A percentile compares a stretch with the other conserved stretches of the same genome.
These are phyloP conservation scores for Dendryphion nanum DNA, from an alignment of 2,329 filamentous ascomycete genomes.

Conservation along the genomic window DNA sequence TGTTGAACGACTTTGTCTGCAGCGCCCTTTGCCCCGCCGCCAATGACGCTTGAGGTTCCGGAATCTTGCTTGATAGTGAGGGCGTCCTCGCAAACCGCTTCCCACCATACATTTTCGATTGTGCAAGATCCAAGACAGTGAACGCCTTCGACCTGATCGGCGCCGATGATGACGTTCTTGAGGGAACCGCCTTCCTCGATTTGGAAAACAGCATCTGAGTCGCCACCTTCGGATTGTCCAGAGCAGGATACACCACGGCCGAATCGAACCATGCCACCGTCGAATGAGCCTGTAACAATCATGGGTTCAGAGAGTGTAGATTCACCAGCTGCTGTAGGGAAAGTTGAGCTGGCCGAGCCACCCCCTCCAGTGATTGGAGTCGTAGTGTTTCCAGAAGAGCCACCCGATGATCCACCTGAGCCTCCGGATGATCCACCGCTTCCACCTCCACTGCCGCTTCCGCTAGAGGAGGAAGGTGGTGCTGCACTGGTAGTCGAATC, in stretches of 20 bases:
- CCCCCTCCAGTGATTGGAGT: constrained; percentile 1
- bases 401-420: neutral
- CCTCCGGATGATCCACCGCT: neutral
- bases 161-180: constrained; percentile 54
- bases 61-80: constrained; percentile 24
- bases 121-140: constrained; percentile 53
- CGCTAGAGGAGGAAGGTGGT: neutral
- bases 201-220: constrained; percentile 50
- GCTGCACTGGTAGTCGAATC: neutral
- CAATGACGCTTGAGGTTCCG: constrained; percentile 33
- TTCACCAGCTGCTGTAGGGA: constrained; percentile 20
- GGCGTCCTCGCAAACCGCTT: constrained; percentile 41
- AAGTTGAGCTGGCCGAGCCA: constrained; percentile 13
- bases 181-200: constrained; percentile 49
- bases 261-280: constrained; percentile 21
- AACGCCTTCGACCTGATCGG: constrained; percentile 51
- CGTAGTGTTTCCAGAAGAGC: neutral
- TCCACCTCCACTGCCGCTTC: neutral
- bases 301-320: constrained; percentile 16
- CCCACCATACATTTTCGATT: constrained; percentile 48
- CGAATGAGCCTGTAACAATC: constrained; percentile 17
- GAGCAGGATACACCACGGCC: constrained; percentile 31
- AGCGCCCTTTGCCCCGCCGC: constrained; percentile 34
- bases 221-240: constrained; percentile 42
- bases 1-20: constrained; percentile 44